These are phyloP conservation scores for Tylopilus sp. DNA, from an alignment of 768 basidiomycete species.

Conservation along the genomic window DNA sequence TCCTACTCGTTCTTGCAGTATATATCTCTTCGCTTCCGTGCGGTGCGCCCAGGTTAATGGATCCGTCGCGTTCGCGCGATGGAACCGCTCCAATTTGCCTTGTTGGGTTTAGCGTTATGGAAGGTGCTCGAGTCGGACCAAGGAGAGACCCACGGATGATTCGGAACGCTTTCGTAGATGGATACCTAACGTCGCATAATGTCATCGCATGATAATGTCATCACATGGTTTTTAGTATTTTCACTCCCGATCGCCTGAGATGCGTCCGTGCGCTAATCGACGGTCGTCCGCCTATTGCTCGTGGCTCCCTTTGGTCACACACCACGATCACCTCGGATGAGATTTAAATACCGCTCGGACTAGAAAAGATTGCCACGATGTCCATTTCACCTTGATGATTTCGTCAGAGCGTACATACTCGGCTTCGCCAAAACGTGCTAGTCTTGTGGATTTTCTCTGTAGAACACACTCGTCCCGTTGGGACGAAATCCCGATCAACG, in stretches of 20 bases:
- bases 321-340: constrained; percentile 29
- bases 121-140: constrained; percentile 2
- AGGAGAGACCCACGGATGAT: constrained; percentile 8
- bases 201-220: constrained; percentile 22
- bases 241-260: too few species aligned
- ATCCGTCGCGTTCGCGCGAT: constrained; percentile 20
- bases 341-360: constrained; percentile 11
- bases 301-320: neutral
- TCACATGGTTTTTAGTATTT: neutral
- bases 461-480: too few species aligned
- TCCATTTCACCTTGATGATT: too few species aligned
- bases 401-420: too few species aligned
- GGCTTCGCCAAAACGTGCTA: too few species aligned
- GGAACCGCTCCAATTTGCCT: constrained; percentile 9
- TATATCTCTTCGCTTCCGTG: constrained; percentile 23
- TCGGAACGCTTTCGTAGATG: neutral
- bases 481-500: too few species aligned
- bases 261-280: too few species aligned
- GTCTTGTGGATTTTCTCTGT: too few species aligned
- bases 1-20: constrained; percentile 10
- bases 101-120: constrained; percentile 6
- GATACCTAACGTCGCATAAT: constrained; percentile 29
- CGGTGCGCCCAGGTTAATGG: constrained; percentile 11
- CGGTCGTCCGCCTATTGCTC: neutral
- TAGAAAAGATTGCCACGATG: constrained; percentile 17